These are phyloP conservation scores for Talaromyces sp. DNA, from an alignment of 2,329 filamentous ascomycete genomes.

Conservation along the genomic window DNA sequence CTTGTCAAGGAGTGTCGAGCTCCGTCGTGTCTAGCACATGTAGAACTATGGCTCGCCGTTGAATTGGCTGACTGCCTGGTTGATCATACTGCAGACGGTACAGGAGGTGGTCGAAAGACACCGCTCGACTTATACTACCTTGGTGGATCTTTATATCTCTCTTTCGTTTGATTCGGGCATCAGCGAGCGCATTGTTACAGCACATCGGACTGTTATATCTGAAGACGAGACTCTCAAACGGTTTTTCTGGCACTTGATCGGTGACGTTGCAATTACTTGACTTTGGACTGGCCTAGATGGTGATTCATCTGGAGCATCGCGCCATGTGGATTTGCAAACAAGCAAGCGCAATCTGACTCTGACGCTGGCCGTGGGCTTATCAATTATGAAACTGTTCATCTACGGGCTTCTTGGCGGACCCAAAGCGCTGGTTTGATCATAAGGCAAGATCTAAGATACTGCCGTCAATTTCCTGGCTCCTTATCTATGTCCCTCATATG, in stretches of 20 bases:
- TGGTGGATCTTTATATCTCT: conserved; percentile 27
- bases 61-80: conserved; percentile 53
- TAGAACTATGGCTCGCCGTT: conserved; percentile 32
- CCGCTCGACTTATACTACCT: conserved; percentile 24
- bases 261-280: neutral
- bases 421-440: neutral
- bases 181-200: conserved; percentile 54
- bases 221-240: neutral
- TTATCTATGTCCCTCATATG: neutral
- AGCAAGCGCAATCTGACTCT: neutral
- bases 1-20: conserved; percentile 53
- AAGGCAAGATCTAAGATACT: neutral
- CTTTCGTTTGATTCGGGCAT: conserved; percentile 33
- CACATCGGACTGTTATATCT: neutral
- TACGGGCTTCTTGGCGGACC: neutral
- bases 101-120: conserved; percentile 26
- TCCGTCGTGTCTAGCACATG: conserved; percentile 52
- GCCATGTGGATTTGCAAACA: neutral
- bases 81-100: conserved; percentile 31
- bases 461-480: neutral
- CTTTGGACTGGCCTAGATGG: conserved; percentile 3
- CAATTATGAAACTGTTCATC: neutral
- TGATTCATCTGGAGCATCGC: conserved; percentile 9
- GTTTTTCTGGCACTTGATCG: neutral
- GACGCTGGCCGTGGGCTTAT: neutral